A percentile compares a stretch with the other conserved stretches of the same genome.
Conservation (phyloP, 2,329 filamentous ascomycete genomes). For the Pseudogymnoascus sp. region DNA sequence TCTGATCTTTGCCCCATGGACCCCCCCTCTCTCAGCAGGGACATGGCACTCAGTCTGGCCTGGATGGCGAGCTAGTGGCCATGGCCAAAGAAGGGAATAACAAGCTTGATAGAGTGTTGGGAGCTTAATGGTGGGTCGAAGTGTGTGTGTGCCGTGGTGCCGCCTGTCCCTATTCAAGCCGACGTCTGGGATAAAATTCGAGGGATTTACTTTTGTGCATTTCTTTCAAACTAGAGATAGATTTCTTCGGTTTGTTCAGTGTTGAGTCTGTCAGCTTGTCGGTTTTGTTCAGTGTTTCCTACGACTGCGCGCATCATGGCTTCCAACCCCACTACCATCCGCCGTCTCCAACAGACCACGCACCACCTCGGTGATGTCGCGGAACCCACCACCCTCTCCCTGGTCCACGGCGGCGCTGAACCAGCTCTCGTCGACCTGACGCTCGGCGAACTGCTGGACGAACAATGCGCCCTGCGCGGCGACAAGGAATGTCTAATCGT, state of each 20-base stretch:
- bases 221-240: neutral
- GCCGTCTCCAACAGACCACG: constrained; percentile 10
- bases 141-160: neutral
- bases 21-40: neutral
- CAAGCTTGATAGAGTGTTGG: neutral
- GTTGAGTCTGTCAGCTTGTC: neutral
- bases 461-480: constrained; percentile 59
- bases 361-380: neutral
- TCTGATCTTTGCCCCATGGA: neutral
- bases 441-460: constrained; percentile 61
- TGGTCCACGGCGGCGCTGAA: constrained; percentile 60
- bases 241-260: neutral
- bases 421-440: constrained; percentile 64
- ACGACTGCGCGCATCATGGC: neutral
- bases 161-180: neutral
- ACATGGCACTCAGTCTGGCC: neutral
- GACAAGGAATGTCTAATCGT: constrained; percentile 61
- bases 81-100: neutral
- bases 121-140: neutral
- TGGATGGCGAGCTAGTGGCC: neutral
- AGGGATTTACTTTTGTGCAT: neutral
- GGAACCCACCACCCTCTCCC: constrained; percentile 26
- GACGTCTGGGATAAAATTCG: neutral
- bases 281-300: neutral
- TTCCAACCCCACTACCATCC: neutral